These are phyloP conservation scores for Dendrocalamus latiflorus DNA, from an alignment of 202 grass and related monocot species.

Conservation along the genomic window DNA sequence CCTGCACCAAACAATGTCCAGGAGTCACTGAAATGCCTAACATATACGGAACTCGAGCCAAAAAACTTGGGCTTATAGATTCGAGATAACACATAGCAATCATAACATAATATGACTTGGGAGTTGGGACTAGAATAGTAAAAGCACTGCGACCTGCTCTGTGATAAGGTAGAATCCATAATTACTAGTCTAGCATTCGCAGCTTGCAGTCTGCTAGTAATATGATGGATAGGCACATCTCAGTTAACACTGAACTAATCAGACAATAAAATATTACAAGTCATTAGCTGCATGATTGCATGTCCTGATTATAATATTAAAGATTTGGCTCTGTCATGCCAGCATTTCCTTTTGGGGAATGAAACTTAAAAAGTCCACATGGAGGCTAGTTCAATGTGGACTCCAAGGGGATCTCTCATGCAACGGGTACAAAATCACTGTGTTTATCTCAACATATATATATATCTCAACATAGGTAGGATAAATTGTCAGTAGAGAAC, in stretches of 20 bases:
- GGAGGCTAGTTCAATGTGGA: neutral
- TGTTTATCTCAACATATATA: neutral
- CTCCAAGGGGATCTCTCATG: neutral
- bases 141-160: neutral
- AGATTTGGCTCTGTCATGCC: neutral
- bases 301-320: neutral
- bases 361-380: neutral
- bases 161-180: neutral
- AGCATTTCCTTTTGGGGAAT: neutral
- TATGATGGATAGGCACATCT: neutral
- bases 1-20: slow-evolving; percentile 35
- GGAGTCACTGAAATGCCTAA: neutral
- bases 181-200: neutral
- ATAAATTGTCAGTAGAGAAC: neutral
- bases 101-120: neutral
- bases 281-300: neutral
- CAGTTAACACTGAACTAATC: neutral
- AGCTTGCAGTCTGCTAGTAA: neutral
- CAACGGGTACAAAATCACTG: neutral
- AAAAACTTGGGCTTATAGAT: neutral
- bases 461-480: neutral
- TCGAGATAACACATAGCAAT: neutral
- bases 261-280: neutral
- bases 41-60: neutral
- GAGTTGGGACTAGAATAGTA: neutral